A percentile compares a stretch with the other conserved stretches of the same genome.
These are phyloP conservation scores for Podospora bellae-mahoneyi DNA, from an alignment of 495 filamentous ascomycete genomes.

Conservation along the genomic window DNA sequence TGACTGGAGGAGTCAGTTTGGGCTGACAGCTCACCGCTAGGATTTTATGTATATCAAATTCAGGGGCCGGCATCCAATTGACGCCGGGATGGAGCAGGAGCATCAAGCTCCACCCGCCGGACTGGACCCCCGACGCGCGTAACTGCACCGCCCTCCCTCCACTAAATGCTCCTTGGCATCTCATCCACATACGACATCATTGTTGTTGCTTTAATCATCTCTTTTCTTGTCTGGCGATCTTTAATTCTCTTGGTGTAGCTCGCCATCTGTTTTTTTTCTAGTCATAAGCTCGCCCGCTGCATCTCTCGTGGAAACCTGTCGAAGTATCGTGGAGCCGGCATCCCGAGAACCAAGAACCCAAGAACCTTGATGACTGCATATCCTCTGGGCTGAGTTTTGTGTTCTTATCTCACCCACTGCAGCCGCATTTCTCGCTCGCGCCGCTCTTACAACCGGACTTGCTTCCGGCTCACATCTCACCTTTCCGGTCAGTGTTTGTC, in stretches of 20 bases:
- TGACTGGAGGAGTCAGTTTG: not conserved
- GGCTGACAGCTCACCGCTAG: not conserved
- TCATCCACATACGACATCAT: conserved; percentile 6
- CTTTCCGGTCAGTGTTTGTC: not conserved
- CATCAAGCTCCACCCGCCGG: conserved; percentile 16
- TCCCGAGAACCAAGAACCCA: not conserved
- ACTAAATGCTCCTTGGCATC: not conserved
- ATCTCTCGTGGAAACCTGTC: not conserved
- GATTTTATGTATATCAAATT: not conserved
- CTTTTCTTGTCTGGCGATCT: not conserved
- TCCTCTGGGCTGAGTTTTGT: too few relatives aligned
- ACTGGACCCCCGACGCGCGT: conserved; percentile 9
- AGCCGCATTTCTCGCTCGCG: too few relatives aligned
- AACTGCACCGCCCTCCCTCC: conserved; percentile 4
- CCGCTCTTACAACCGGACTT: too few relatives aligned
- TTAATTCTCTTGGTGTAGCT: conserved; percentile 12
- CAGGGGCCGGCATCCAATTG: conserved; percentile 19
- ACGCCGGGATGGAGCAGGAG: conserved; percentile 3
- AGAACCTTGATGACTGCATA: not conserved
- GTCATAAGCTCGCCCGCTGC: not conserved
- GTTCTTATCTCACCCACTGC: too few relatives aligned
- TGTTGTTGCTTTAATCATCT: conserved; percentile 4
- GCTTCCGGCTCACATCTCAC: not conserved
- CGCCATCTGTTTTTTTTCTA: conserved; percentile 12
- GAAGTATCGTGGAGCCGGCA: not conserved